Conservation (phyloP, 176 grass and related monocot genomes). For the Olyra latifolia region DNA sequence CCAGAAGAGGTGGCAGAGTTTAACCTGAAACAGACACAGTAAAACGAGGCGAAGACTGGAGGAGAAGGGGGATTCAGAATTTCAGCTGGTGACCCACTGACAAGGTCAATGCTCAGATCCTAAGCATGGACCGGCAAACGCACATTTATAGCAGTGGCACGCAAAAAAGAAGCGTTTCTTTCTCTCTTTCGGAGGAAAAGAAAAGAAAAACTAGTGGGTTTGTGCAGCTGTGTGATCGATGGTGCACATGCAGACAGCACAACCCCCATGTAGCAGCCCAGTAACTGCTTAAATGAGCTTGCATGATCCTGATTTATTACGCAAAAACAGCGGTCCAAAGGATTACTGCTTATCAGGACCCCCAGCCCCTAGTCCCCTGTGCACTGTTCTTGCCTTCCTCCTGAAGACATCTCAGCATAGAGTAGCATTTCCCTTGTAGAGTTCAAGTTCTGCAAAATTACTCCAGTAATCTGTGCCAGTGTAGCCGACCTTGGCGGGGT, state of each 20-base stretch:
- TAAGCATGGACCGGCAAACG: constrained; percentile 8
- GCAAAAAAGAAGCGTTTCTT: neutral
- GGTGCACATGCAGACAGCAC: constrained; percentile 30
- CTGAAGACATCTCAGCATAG: constrained; percentile 9
- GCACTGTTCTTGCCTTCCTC: neutral
- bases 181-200: neutral
- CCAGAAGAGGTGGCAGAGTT: constrained; percentile 18
- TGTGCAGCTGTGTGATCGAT: neutral
- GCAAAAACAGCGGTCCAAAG: constrained; percentile 26
- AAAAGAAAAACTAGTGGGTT: neutral
- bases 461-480: neutral
- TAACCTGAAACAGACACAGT: constrained; percentile 19
- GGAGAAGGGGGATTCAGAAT: neutral
- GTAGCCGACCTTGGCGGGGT: neutral
- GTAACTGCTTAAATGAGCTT: constrained; percentile 5
- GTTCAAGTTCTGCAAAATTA: neutral
- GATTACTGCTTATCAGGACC: neutral
- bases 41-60: neutral
- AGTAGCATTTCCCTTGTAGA: neutral
- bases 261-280: neutral
- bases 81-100: constrained; percentile 25
- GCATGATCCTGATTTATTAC: constrained; percentile 44
- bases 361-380: neutral
- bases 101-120: constrained; percentile 34
- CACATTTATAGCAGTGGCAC: constrained; percentile 16